Base-by-base conservation (phyloP, 441 rosid genomes). In the Iberis amara region DNA sequence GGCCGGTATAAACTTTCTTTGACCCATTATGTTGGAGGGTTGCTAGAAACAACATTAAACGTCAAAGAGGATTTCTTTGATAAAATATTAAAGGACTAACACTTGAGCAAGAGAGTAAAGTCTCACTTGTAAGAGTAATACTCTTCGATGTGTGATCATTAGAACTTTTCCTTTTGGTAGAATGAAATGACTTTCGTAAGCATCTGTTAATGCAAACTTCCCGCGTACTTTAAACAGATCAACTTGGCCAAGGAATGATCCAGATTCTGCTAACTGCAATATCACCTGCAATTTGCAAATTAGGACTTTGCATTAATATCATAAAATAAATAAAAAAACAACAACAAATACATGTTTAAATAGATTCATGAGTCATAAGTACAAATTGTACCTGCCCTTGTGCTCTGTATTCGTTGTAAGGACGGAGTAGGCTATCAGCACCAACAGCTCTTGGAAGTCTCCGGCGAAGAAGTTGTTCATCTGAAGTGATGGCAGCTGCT, bases 221-320 rank as follows among this genome's bases (percentile, higher is more conserved):
- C 95, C 99, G 10, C 97, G 96, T 12, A 84, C 89, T 80, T 86
- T 89, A 62, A 89, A 89, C 39, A 94, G 77, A 78, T 94, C 97
- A 57, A 94, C 99, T 79, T 89, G 96, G 65, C 95, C 82, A 18
- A 92, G 83, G 77, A 85, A 84, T 42, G 97, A 92, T 49, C 86
- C 94, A 10, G 95, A 92, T 74, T 94, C 97, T 40, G 97, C 97
- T 75, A 94, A 79, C 72, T 94, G 99, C 76, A 94, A 71, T 55
- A 89, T 86, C 46, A 86, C 94, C 97, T 89, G 66, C 73, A 76
- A 33, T 43, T 31, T 39, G 39, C 43, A 63, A 32, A 48, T 18
- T 18, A 18, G 21, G 21, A 18, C 2, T 18, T 18, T 18, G 21
- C 21, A 18, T 18, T 18, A 18, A 18, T n/a, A n/a, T n/a, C n/a